phyloP scores from a whole-genome alignment of 106 monocot species.

The Dendrobium chrysotoxum region DNA sequence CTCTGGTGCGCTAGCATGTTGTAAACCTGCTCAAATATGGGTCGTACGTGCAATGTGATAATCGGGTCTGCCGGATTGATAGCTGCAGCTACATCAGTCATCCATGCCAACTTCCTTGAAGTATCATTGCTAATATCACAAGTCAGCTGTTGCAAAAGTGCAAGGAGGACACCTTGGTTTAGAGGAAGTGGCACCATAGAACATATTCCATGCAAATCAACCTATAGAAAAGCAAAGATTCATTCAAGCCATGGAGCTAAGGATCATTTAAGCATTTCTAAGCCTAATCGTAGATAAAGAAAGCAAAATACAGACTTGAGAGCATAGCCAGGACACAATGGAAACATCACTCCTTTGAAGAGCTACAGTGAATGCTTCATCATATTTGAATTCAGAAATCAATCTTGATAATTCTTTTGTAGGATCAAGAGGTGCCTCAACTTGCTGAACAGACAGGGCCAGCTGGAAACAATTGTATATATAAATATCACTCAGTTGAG shows the following conservation, averaged over 20 bases:
- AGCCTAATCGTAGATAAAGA: neutral
- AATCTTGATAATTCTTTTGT: constrained; percentile 72
- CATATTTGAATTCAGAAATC: constrained; percentile 74
- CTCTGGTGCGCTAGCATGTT: constrained; percentile 41
- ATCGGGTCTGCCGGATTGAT: constrained; percentile 59
- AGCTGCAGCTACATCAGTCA: constrained; percentile 51
- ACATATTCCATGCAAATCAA: constrained; percentile 50
- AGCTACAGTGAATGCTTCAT: constrained; percentile 83
- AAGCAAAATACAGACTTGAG: constrained; percentile 49
- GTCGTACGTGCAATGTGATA: constrained; percentile 51
- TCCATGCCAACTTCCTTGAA: constrained; percentile 48
- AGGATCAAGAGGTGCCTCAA: constrained; percentile 68
- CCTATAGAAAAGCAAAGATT: constrained; percentile 20
- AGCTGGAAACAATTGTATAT: neutral
- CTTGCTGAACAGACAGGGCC: constrained; percentile 39
- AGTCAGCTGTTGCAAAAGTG: constrained; percentile 64
- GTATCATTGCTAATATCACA: constrained; percentile 65
- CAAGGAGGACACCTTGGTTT: constrained; percentile 63
- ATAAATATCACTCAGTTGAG: neutral
- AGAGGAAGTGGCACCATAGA: constrained; percentile 39
- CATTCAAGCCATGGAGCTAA: too few species aligned
- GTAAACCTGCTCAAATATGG: constrained; percentile 71
- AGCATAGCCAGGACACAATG: constrained; percentile 89
- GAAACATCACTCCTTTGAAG: constrained; percentile 94
- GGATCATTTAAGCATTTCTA: neutral